phyloP scores from a whole-genome alignment of 257 asterid species.

The Solanum infundibuliforme region DNA sequence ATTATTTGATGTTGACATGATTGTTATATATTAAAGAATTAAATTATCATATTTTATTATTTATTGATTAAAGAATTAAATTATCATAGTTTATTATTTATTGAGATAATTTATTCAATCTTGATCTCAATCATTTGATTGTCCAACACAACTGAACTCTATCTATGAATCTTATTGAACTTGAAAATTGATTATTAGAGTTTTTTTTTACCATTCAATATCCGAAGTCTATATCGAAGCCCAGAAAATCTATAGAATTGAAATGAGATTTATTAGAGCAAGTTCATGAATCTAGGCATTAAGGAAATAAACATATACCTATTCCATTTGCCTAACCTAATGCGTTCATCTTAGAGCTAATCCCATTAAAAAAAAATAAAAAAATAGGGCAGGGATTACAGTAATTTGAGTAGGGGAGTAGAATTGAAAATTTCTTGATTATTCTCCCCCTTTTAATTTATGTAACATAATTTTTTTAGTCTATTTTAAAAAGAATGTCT shows the following conservation, averaged over 20 bases:
- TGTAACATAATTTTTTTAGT: background rate
- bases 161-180: background rate
- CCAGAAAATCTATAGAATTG: background rate
- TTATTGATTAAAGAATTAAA: too few species aligned
- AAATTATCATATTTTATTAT: too few species aligned
- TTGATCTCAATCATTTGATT: background rate
- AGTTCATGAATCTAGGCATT: background rate
- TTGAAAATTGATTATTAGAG: too few species aligned
- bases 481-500: too few species aligned
- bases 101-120: background rate
- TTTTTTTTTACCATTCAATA: too few species aligned
- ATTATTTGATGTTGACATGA: background rate
- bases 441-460: too few species aligned
- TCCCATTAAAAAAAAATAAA: background rate
- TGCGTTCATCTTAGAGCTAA: background rate
- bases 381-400: background rate
- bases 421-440: background rate
- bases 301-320: background rate
- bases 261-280: background rate
- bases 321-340: background rate
- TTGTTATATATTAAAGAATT: too few species aligned
- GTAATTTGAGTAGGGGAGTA: background rate
- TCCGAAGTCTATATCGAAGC: accelerated
- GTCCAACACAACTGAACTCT: background rate
- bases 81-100: too few species aligned